Percentiles rank a stretch among this genome's conserved stretches.
phyloP scores from a whole-genome alignment of 306 rosid genomes.

The Cucumis melo region DNA sequence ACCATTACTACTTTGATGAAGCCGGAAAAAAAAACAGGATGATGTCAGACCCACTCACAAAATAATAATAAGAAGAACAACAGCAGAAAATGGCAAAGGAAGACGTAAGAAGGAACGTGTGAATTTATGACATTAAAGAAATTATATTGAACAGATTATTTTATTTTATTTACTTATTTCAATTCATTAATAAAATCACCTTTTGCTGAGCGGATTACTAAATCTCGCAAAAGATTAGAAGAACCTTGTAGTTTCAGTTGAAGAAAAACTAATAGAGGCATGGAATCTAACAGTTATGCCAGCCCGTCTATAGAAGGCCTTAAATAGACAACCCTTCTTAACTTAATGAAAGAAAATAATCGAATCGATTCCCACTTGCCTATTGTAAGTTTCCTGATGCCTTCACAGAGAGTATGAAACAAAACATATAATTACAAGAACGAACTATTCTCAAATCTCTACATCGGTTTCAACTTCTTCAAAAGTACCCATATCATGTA shows the following conservation, averaged over 20 bases:
- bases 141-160: background rate
- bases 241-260: background rate
- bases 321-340: background rate
- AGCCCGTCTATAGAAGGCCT: background rate
- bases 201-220: background rate
- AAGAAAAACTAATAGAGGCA: background rate
- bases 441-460: background rate
- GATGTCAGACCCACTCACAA: background rate
- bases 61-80: background rate
- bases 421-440: background rate
- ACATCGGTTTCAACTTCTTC: background rate
- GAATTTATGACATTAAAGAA: background rate
- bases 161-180: background rate
- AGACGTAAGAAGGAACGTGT: background rate
- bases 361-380: background rate
- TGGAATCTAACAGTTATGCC: background rate
- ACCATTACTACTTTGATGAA: conserved; percentile 19
- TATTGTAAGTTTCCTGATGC: background rate
- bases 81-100: background rate
- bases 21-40: conserved; percentile 3
- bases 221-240: background rate
- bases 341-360: conserved; percentile 1
- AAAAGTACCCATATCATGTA: background rate
- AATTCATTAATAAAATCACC: background rate
- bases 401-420: background rate